A percentile compares a stretch with the other conserved stretches of the same genome.
phyloP scores from a whole-genome alignment of 2,329 filamentous ascomycete genomes.

The Aureobasidium subglaciale region DNA sequence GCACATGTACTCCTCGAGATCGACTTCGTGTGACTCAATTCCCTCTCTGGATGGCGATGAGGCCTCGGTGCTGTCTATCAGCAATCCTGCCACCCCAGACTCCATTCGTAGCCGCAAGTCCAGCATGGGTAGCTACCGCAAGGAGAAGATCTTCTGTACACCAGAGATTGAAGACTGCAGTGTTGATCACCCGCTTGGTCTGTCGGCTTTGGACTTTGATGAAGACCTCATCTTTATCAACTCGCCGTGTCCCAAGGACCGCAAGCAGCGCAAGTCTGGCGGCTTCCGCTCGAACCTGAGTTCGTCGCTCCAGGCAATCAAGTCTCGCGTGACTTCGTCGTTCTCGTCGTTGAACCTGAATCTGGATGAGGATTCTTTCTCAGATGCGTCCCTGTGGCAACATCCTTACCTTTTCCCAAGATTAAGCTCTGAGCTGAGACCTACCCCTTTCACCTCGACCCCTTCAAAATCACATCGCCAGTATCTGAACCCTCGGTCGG shows the following conservation, averaged over 20 bases:
- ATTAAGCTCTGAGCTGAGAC: constrained; percentile 55
- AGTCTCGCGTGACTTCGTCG: constrained; percentile 50
- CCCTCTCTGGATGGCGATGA: constrained; percentile 45
- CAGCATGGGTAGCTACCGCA: constrained; percentile 33
- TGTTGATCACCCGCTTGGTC: constrained; percentile 51
- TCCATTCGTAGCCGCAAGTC: constrained; percentile 27
- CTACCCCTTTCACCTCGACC: constrained; percentile 45
- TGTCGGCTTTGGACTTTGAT: constrained; percentile 25
- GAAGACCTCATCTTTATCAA: constrained; percentile 25
- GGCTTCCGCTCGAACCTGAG: constrained; percentile 59
- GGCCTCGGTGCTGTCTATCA: constrained; percentile 40
- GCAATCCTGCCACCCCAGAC: constrained; percentile 37
- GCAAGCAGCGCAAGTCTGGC: constrained; percentile 13
- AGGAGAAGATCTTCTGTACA: constrained; percentile 42
- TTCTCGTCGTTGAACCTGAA: constrained; percentile 49
- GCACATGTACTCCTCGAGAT: constrained; percentile 40
- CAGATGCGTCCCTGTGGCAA: constrained; percentile 54
- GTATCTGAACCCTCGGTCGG: constrained; percentile 52
- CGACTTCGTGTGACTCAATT: constrained; percentile 52
- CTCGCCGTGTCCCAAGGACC: constrained; percentile 35
- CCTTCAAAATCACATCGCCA: constrained; percentile 52
- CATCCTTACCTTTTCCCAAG: constrained; percentile 52
- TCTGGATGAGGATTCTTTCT: constrained; percentile 29
- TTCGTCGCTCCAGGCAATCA: constrained; percentile 54
- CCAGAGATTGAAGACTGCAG: constrained; percentile 47